These are phyloP conservation scores for Coccomyxa sp. DNA, from an alignment of 139 green algal genomes.

Conservation along the genomic window DNA sequence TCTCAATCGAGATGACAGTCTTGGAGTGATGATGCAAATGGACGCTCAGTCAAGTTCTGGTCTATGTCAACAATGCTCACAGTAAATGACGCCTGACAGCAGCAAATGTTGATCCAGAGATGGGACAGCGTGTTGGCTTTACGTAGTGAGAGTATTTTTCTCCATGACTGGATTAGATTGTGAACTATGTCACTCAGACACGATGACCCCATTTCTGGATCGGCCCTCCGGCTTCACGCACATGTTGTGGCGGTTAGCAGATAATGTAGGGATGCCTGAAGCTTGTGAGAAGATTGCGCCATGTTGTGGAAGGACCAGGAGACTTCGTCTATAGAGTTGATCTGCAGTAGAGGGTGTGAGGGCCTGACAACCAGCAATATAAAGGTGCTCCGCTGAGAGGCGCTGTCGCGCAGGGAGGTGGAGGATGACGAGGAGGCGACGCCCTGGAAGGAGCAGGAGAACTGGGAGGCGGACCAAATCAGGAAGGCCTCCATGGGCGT, in stretches of 20 bases:
- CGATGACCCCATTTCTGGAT: too few species aligned
- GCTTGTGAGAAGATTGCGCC: too few species aligned
- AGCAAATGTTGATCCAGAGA: not conserved
- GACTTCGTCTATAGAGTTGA: not conserved
- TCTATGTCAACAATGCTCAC: not conserved
- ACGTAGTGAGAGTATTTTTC: too few species aligned
- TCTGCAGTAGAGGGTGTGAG: too few species aligned
- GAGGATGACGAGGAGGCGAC: slow-evolving; percentile 56
- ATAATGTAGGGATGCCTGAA: too few species aligned
- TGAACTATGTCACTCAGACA: too few species aligned
- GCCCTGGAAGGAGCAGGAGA: slow-evolving; percentile 83
- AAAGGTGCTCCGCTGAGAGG: too few species aligned
- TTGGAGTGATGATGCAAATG: not conserved
- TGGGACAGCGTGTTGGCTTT: too few species aligned
- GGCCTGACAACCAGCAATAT: too few species aligned
- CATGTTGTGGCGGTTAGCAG: too few species aligned
- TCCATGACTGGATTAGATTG: too few species aligned
- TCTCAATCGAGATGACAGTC: not conserved
- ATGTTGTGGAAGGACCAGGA: not conserved
- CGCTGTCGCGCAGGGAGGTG: not conserved
- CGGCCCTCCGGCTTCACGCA: too few species aligned
- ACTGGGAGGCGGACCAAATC: slow-evolving; percentile 90
- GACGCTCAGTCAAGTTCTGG: not conserved
- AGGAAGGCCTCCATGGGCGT: slow-evolving; percentile 50
- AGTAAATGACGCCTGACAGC: not conserved